Evolutionary conservation across 2,329 filamentous ascomycete genomes (phyloP).

Genomic region (Pseudogymnoascus sp.): DNA sequence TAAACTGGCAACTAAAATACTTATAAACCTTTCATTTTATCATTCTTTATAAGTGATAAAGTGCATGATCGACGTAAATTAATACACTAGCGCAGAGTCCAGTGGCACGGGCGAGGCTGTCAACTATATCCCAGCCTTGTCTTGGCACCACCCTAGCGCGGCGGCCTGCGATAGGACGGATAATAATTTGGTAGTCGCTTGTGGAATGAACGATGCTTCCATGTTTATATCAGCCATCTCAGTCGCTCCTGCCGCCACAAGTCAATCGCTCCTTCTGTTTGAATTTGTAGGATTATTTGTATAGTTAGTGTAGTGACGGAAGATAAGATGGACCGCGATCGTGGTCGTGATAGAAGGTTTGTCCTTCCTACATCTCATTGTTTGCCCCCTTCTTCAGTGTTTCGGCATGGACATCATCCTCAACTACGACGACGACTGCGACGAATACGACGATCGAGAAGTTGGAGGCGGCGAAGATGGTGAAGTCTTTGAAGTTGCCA

Average conservation of each 20-base stretch:
- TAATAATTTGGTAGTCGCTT: not conserved
- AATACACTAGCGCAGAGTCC: not conserved
- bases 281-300: not conserved
- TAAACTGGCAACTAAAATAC: not conserved
- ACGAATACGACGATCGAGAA: not conserved
- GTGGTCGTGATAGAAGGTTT: constrained; percentile 36
- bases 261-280: not conserved
- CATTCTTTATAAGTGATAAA: not conserved
- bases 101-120: not conserved
- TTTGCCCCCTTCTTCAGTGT: not conserved
- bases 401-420: not conserved
- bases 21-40: not conserved
- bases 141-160: not conserved
- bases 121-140: not conserved
- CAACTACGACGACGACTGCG: not conserved
- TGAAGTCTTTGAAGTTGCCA: not conserved
- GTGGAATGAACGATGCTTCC: not conserved
- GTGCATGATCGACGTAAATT: not conserved
- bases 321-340: constrained; percentile 20
- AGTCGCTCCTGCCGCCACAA: not conserved
- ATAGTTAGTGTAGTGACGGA: not conserved
- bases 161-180: not conserved
- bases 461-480: not conserved
- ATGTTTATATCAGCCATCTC: not conserved
- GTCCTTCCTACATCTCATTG: constrained; percentile 15